phyloP scores from a whole-genome alignment of 2,329 filamentous ascomycete species.

The Sclerotinia borealis region DNA sequence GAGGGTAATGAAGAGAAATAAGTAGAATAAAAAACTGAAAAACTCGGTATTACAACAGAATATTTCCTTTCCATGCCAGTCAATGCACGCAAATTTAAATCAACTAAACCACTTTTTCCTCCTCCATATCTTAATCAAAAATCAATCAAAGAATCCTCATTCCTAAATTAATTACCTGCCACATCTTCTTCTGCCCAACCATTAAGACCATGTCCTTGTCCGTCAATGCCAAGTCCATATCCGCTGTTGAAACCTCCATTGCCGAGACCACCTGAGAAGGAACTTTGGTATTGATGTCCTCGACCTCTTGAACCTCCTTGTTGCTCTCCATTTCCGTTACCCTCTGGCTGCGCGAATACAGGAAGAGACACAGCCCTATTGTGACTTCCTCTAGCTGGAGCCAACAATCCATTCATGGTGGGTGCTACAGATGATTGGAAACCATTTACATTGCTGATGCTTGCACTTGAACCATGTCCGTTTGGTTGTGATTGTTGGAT shows the following conservation, averaged over 20 bases:
- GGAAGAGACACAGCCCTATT: constrained; percentile 78
- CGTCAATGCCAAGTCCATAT: constrained; percentile 57
- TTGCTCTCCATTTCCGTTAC: constrained; percentile 37
- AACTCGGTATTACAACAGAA: constrained; percentile 9
- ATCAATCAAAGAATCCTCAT: not conserved
- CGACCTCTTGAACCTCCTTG: constrained; percentile 36
- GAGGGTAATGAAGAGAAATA: not conserved
- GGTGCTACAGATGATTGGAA: constrained; percentile 48
- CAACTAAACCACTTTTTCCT: not conserved
- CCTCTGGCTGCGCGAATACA: constrained; percentile 52
- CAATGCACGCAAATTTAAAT: constrained; percentile 2
- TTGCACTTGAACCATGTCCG: constrained; percentile 56
- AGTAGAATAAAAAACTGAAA: not conserved
- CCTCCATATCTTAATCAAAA: not conserved
- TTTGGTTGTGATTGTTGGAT: constrained; percentile 55
- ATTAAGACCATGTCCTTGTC: constrained; percentile 50
- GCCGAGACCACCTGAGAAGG: constrained; percentile 38
- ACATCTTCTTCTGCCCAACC: constrained; percentile 58
- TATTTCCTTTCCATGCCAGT: constrained; percentile 6
- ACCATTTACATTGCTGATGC: constrained; percentile 52
- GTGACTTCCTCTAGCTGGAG: constrained; percentile 61
- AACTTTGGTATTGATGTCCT: constrained; percentile 61
- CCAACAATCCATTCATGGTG: constrained; percentile 70
- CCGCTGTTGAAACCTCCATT: constrained; percentile 33
- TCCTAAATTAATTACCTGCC: constrained; percentile 23